phyloP scores from a whole-genome alignment of 768 basidiomycete species.

The Filobasidium floriforme region DNA sequence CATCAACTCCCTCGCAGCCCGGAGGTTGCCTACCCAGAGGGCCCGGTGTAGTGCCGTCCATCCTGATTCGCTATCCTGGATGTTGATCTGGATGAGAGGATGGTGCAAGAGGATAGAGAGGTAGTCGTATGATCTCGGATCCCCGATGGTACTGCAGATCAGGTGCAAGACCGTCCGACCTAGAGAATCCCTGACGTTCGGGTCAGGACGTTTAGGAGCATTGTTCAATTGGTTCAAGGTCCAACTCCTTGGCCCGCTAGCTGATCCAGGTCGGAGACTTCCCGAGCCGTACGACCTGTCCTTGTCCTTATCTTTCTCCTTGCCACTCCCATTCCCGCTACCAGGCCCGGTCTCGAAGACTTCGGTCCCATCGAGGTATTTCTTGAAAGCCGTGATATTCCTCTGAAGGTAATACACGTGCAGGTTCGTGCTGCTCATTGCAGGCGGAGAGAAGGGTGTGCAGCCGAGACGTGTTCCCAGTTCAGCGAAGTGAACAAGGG shows the following conservation, averaged over 20 bases:
- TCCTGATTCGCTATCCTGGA: conserved; percentile 70
- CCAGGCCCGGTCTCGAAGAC: not conserved
- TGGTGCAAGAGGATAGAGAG: conserved; percentile 67
- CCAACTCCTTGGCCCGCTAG: conserved; percentile 21
- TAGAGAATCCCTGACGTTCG: conserved; percentile 41
- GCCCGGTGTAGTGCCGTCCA: conserved; percentile 90
- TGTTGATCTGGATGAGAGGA: conserved; percentile 68
- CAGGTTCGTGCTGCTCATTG: conserved; percentile 21
- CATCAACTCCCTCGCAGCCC: conserved; percentile 62
- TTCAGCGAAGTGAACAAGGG: not conserved
- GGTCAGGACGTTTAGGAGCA: conserved; percentile 30
- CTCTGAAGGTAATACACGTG: conserved; percentile 24
- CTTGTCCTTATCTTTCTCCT: not conserved
- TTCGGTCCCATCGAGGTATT: conserved; percentile 24
- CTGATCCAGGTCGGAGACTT: not conserved
- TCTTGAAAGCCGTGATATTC: conserved; percentile 24
- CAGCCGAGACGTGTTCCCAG: not conserved
- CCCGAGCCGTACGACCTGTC: not conserved
- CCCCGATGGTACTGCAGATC: conserved; percentile 59
- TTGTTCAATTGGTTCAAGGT: conserved; percentile 2
- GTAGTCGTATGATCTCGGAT: conserved; percentile 61
- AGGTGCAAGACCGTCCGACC: conserved; percentile 62
- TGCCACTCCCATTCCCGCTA: not conserved
- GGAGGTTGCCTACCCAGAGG: conserved; percentile 61
- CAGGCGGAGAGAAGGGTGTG: not conserved